A percentile compares a stretch with the other conserved stretches of the same genome.
Conservation (phyloP, 2,329 filamentous ascomycete genomes). For the Ceratocystis alfenasii region DNA sequence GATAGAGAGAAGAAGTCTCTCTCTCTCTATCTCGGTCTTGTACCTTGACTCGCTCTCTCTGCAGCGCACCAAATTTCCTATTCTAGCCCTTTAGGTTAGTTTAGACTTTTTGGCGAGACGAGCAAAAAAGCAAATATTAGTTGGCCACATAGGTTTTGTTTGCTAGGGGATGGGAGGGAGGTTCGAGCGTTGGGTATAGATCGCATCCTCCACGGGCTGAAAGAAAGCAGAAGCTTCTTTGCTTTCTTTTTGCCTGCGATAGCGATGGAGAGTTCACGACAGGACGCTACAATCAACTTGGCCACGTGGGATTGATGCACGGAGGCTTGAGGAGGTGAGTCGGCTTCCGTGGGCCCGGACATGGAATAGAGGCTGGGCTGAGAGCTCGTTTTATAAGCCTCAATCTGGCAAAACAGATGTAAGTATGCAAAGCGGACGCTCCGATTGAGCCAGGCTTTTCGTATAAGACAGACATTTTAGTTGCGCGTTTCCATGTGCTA, state of each 20-base stretch:
- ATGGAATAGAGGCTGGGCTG: neutral
- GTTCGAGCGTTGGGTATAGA: neutral
- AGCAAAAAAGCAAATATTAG: neutral
- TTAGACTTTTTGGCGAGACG: neutral
- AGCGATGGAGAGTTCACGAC: neutral
- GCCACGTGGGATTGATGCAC: constrained; percentile 1
- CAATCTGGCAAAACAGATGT: neutral
- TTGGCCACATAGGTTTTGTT: too few species aligned
- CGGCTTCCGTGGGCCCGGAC: neutral
- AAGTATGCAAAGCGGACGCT: neutral
- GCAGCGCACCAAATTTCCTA: constrained; percentile 9
- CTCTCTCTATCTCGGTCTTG: neutral
- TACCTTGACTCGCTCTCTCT: neutral
- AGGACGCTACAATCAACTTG: neutral
- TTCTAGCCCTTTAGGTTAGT: constrained; percentile 11
- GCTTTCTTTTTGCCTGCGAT: neutral
- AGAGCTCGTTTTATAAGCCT: neutral
- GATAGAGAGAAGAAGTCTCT: neutral
- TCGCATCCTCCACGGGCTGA: neutral
- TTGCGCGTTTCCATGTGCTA: too few species aligned
- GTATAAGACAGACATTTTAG: neutral
- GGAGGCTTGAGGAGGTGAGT: neutral
- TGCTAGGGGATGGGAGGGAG: neutral
- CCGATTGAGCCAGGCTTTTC: neutral
- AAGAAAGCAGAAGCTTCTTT: neutral